A percentile compares a stretch with the other conserved stretches of the same genome.
Conservation (phyloP, 768 basidiomycete genomes). For the Rickenella mellea region DNA sequence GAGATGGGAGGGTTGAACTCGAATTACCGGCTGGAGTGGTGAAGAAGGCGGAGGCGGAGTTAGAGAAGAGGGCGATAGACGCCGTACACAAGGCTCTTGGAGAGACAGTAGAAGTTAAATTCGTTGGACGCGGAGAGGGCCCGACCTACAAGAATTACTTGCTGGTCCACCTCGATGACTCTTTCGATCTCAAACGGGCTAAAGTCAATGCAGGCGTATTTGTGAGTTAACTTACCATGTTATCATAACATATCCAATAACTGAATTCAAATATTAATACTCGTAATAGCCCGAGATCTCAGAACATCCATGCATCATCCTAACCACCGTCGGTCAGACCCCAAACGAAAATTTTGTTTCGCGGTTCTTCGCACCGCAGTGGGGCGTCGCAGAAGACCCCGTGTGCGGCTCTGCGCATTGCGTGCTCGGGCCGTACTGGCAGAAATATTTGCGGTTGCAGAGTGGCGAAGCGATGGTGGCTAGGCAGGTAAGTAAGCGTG, state of each 20-base stretch:
- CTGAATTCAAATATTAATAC: not conserved
- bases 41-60: slow-evolving; percentile 3
- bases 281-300: slow-evolving; percentile 1
- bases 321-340: slow-evolving; percentile 10
- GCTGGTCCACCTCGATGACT: slow-evolving; percentile 15
- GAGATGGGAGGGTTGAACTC: slow-evolving; percentile 11
- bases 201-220: slow-evolving; percentile 10
- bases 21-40: slow-evolving; percentile 14
- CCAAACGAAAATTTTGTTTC: slow-evolving; percentile 14
- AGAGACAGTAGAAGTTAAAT: slow-evolving; percentile 6
- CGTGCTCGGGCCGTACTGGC: slow-evolving; percentile 22
- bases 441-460: not conserved
- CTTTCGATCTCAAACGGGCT: slow-evolving; percentile 9
- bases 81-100: slow-evolving; percentile 6
- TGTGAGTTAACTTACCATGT: slow-evolving; percentile 10
- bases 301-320: slow-evolving; percentile 13
- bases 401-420: slow-evolving; percentile 23
- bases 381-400: slow-evolving; percentile 19
- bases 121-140: slow-evolving; percentile 7
- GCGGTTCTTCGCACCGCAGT: slow-evolving; percentile 17
- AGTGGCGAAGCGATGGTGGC: not conserved
- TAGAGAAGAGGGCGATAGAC: slow-evolving; percentile 2
- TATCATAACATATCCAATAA: not conserved
- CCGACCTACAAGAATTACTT: slow-evolving; percentile 7
- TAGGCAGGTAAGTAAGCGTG: not conserved